Evolutionary conservation across 2,329 filamentous ascomycete genomes (phyloP), one percentile per base, ranked within the genome.

Genomic region (Emergomyces africanus): DNA sequence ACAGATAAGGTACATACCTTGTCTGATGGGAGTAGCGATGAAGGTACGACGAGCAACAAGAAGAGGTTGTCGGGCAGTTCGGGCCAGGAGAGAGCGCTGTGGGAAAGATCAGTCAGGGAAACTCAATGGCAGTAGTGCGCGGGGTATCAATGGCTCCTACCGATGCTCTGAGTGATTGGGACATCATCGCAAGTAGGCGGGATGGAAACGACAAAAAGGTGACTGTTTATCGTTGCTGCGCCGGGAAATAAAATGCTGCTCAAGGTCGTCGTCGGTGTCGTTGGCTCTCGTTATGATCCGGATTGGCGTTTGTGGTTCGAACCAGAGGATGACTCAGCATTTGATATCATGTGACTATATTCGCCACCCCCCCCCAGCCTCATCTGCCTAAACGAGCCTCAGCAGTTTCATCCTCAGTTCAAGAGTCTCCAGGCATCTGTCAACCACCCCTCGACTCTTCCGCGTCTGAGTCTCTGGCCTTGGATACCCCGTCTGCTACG

Each of bases 41-140:
- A 86, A 84, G 71, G 81, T 83, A 71, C 84, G 82, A 74, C 81
- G 81, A 70, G 79, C 55, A 67, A 79, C 71, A 72, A 75, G 72
- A 72, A 75, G 75, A 71, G 81, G 80, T 71, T 80, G 81, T 71
- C 80, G 79, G 74, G 78, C 78, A 69, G 80, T 77, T 75, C 83
- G 81, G 75, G 78, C 77, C 72, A 85, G 73, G 71, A 82, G 74
- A 73, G 81, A 81, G 77, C 82, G 80, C 83, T 85, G 72, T 39
- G 61, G 61, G 60, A 61, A 58, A 60, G 64, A 64, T 61, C 62
- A 61, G 64, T 61, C 59, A 61, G 55, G 60, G 62, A 23, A 48
- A 48, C 44, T 57, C 63, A 63, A 62, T 61, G 61, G 61, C 51
- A 56, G 50, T 57, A 50, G 62, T 41, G 50, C 14, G 28, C 3